Evolutionary conservation across 192 early-diverging fungal genomes (phyloP), one percentile per base, ranked within the genome.

Genomic region (Podila epigama): DNA sequence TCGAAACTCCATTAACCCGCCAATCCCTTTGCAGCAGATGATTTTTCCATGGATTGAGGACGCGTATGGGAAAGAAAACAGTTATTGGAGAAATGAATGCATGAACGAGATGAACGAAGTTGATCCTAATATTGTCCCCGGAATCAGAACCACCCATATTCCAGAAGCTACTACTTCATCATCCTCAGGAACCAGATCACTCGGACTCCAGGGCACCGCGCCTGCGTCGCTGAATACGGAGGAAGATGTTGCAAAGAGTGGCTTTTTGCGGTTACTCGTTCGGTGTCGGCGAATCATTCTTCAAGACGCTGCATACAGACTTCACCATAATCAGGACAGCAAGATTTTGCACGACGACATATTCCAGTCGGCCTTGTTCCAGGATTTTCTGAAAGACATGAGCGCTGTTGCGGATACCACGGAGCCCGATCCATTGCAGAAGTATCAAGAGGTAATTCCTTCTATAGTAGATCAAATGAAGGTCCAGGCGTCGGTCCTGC

Each of bases 11-110:
- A 39, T 68, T 18, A 34, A 25, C 12, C 66, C 66, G 3, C 22
- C 58, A 22, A 16, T 41, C 0, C 20, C 13, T 15, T 37, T 68
- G 3, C 66, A 68, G 18, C 36, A 33, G 22, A 2, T 60, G 29
- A 36, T 60, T 29, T 68, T 68, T 16, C 57, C 66, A 6, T 68
- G 66, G 66, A 68, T 68, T 35, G 66, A 68, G 51, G 51, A 31
- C 3, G 40, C 20, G 11, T 60, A 52, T 53, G 50, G 66, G 18
- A 25, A 58, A 31, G n/a, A 60, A 32, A 68, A 68, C 36, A 15
- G 1, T 1, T 18, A 51, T 0, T 60, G 66, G 56, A 35, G 16
- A 22, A 12, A 53, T 2, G 66, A 68, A 25, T 68, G 57, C n/a
- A 9, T 31, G 36, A 52, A 51, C 0, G 66, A 68, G 27, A 68